Percentiles rank a stretch among this genome's conserved stretches.
These are phyloP conservation scores for Emmonsia crescens DNA, from an alignment of 2,329 filamentous ascomycete species.

Conservation along the genomic window DNA sequence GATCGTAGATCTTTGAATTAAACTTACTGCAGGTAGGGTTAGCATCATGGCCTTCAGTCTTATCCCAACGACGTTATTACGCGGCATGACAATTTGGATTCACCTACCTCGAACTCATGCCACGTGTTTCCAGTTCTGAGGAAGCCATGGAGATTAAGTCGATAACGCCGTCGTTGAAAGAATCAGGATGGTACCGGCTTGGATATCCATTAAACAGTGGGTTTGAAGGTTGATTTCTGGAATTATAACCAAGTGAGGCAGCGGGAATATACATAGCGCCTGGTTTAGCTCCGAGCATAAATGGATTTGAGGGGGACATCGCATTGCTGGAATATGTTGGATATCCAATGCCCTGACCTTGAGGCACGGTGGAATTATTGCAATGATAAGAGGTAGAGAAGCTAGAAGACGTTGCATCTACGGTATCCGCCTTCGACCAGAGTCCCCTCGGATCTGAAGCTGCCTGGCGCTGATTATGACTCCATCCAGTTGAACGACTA, in stretches of 20 bases:
- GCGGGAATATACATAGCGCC: neutral
- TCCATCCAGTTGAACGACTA: neutral
- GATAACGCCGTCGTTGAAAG: neutral
- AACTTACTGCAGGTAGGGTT: neutral
- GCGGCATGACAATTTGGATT: no score
- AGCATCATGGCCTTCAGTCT: neutral
- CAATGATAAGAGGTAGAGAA: neutral
- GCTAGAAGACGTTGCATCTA: neutral
- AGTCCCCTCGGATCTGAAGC: neutral
- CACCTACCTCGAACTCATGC: constrained; percentile 2
- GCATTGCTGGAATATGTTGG: neutral
- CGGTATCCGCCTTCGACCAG: neutral
- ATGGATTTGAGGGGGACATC: neutral
- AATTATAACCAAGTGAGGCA: neutral
- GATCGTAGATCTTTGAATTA: neutral
- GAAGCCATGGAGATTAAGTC: neutral
- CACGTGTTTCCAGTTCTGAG: neutral
- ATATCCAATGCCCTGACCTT: neutral
- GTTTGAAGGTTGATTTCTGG: neutral
- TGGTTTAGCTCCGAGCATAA: neutral
- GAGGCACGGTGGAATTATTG: neutral
- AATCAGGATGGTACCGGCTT: neutral
- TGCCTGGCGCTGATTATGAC: neutral
- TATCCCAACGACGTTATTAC: neutral
- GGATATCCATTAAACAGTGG: neutral